Evolutionary conservation across 805 yeast genomes (phyloP).

Genomic region (Lipomyces orientalis): DNA sequence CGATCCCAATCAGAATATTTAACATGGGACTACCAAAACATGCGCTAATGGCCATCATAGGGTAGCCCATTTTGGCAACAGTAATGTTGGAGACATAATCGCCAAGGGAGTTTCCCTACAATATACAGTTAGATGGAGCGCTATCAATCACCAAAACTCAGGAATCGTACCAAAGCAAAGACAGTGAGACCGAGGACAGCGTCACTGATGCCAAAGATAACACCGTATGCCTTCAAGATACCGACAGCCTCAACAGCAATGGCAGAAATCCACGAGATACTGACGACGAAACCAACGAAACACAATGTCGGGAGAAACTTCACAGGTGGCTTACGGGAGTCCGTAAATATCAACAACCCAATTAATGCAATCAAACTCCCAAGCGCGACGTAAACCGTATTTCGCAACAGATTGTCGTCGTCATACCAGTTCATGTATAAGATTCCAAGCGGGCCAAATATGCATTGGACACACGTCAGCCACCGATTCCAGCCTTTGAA

Average conservation of each 20-base stretch:
- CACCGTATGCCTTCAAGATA: constrained; percentile 64
- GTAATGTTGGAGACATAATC: constrained; percentile 85
- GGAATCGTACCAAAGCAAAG: constrained; percentile 61
- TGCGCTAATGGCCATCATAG: constrained; percentile 91
- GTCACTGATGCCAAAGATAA: constrained; percentile 66
- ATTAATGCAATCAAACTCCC: constrained; percentile 12
- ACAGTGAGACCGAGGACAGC: constrained; percentile 85
- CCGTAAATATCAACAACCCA: constrained; percentile 21
- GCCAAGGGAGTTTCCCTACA: constrained; percentile 84
- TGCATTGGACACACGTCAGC: constrained; percentile 45
- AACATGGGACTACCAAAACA: constrained; percentile 93
- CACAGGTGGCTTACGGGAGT: constrained; percentile 16
- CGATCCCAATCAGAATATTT: constrained; percentile 78
- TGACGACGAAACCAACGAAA: constrained; percentile 63
- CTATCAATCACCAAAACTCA: not conserved
- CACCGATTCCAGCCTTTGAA: constrained; percentile 37
- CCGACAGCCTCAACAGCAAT: constrained; percentile 75
- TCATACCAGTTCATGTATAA: constrained; percentile 30
- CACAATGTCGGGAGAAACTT: constrained; percentile 36
- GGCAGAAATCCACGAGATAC: constrained; percentile 71
- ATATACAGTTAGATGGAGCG: not conserved
- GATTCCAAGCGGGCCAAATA: constrained; percentile 45
- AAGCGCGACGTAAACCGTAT: constrained; percentile 14
- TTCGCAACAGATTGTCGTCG: constrained; percentile 4
- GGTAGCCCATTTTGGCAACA: constrained; percentile 78